Base-by-base conservation (phyloP, 2,329 filamentous ascomycete species). In the Xylariaceae sp. region DNA sequence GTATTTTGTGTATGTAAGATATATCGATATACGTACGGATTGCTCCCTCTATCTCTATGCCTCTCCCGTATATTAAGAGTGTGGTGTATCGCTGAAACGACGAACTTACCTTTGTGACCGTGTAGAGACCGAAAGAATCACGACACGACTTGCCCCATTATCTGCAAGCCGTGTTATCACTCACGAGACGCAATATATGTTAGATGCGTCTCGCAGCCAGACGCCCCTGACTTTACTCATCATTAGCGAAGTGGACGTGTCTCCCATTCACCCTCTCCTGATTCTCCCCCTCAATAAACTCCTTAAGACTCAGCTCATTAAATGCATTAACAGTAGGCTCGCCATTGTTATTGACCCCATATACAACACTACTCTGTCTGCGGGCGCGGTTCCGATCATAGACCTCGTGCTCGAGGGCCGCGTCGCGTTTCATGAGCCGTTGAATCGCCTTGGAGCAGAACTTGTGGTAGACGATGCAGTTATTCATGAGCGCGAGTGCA, bases 271-370 rank as follows among this genome's bases (percentile, higher is more conserved):
- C 1, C 3, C 1, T 7, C 5, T 17, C 3, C 4, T 2, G 2
- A 0, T 47, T 54, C n/a, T 58, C 35, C 11, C 58, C 49, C 3
- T 42, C n/a, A 1, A 62, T 9, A 11, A 54, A 60, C 3, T 60
- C 39, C 8, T 51, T 57, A 0, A 64, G 55, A 15, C 35, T 51
- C 3, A 62, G 35, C 11, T 55, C 30, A 48, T 62, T 53, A 1
- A 64, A 51, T 5, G 58, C 62, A 2, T 42, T 39, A 2, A 5
- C 48, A 1, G 60, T 11, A 3, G 60, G 55, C 1, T 58, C 57
- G 1, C 60, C 37, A 9, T 42, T 30, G 5, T 30, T 5, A 30
- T 30, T 30, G 23, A 30, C 23, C 5, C 3, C 23, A 30, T 30
- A 30, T 1, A 30, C 23, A 30, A 30, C 23, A 30, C 23, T 5